These are phyloP conservation scores for Helminthosporium solani DNA, from an alignment of 2,329 filamentous ascomycete species.

Conservation along the genomic window DNA sequence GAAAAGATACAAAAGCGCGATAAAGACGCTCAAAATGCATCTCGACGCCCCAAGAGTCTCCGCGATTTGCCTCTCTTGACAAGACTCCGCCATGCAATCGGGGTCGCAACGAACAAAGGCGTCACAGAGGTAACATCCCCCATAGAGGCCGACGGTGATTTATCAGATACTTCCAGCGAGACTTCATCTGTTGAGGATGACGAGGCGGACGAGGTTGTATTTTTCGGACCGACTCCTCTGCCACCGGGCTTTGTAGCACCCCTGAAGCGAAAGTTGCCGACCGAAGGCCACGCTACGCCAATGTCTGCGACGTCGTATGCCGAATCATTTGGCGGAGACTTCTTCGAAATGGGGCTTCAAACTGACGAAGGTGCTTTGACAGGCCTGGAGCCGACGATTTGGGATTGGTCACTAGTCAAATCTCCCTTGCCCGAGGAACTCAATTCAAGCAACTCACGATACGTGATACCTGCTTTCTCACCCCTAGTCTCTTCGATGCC, in stretches of 20 bases:
- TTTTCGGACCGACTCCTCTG: slow-evolving; percentile 14
- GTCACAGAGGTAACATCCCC: slow-evolving; percentile 20
- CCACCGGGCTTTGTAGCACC: slow-evolving; percentile 23
- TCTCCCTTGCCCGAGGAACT: slow-evolving; percentile 29
- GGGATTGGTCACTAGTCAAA: slow-evolving; percentile 41
- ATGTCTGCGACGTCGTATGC: slow-evolving; percentile 38
- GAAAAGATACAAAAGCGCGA: slow-evolving; percentile 10
- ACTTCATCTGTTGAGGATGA: slow-evolving; percentile 24
- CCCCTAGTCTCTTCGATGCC: slow-evolving; percentile 27
- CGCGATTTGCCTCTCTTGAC: slow-evolving; percentile 32
- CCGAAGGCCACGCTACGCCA: slow-evolving; percentile 40
- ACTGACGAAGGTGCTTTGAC: slow-evolving; percentile 30
- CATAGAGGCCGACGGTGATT: slow-evolving; percentile 22
- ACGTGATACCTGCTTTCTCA: slow-evolving; percentile 31
- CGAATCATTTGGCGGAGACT: slow-evolving; percentile 35
- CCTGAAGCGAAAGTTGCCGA: slow-evolving; percentile 36
- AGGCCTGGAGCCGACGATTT: slow-evolving; percentile 35
- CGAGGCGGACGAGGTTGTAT: slow-evolving; percentile 16
- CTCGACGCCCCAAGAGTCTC: slow-evolving; percentile 21
- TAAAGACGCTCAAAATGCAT: slow-evolving; percentile 1
- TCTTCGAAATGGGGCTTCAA: slow-evolving; percentile 27
- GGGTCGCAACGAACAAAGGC: slow-evolving; percentile 21
- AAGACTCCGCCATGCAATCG: slow-evolving; percentile 33
- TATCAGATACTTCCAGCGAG: slow-evolving; percentile 30
- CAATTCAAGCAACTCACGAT: slow-evolving; percentile 19